These are phyloP conservation scores for Exidia glandulosa DNA, from an alignment of 768 basidiomycete species.

Conservation along the genomic window DNA sequence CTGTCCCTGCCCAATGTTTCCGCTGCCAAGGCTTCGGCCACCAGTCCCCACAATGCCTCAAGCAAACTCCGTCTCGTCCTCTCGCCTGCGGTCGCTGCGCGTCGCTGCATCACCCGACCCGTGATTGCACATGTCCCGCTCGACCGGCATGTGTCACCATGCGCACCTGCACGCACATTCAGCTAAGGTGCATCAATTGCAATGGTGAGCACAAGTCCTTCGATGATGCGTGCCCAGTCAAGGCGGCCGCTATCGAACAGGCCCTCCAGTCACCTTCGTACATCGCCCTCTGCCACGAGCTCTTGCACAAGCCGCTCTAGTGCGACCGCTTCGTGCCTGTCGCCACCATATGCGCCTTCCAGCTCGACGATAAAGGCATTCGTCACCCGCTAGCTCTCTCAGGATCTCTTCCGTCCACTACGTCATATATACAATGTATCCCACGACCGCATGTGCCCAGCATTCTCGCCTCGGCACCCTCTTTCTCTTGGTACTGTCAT, in stretches of 20 bases:
- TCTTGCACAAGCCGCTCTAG: neutral
- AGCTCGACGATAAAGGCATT: neutral
- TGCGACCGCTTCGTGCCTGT: neutral
- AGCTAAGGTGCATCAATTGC: neutral
- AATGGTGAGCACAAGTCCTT: neutral
- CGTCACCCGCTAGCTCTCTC: neutral
- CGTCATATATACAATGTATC: neutral
- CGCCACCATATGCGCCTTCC: too few species aligned
- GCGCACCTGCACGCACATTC: neutral
- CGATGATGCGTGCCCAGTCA: neutral
- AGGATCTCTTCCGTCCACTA: neutral
- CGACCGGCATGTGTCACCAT: neutral
- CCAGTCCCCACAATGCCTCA: neutral
- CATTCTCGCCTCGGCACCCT: neutral
- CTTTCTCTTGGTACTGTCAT: neutral
- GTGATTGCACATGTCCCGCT: neutral
- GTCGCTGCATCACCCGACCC: neutral
- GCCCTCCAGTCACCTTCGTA: neutral
- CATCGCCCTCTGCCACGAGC: neutral
- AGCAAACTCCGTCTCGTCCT: neutral
- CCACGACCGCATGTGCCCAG: neutral
- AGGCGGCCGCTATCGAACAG: neutral
- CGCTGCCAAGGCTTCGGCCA: neutral
- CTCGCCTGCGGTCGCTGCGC: neutral
- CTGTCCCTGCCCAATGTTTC: neutral